Percentiles rank a stretch among this genome's conserved stretches.
Conservation (phyloP, 2,329 filamentous ascomycete species). For the Diplodia seriata region DNA sequence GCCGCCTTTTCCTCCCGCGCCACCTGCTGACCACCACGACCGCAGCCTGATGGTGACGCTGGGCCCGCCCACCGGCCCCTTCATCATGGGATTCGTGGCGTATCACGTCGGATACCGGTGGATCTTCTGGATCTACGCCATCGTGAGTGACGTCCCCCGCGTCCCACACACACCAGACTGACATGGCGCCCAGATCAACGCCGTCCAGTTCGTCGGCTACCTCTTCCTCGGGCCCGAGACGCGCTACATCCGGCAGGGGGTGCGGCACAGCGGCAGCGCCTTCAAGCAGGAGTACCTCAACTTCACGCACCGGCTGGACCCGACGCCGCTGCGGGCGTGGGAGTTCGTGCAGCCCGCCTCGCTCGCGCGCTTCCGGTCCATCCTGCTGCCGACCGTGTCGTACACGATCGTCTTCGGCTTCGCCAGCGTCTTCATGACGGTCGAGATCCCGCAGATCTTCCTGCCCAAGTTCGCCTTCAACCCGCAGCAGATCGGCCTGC, state of each 20-base stretch:
- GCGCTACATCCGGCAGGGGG: constrained; percentile 57
- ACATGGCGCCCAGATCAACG: constrained; percentile 55
- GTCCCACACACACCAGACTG: too few species aligned
- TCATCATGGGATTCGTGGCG: constrained; percentile 56
- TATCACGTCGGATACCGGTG: constrained; percentile 62
- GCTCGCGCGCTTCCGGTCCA: constrained; percentile 55
- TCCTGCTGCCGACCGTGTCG: constrained; percentile 59
- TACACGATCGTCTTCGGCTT: constrained; percentile 67
- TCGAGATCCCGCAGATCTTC: constrained; percentile 67
- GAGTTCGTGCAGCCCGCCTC: constrained; percentile 62
- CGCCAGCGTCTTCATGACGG: constrained; percentile 59
- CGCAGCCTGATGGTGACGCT: constrained; percentile 55
- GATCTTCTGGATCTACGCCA: constrained; percentile 66
- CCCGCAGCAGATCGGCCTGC: constrained; percentile 64
- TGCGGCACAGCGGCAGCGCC: constrained; percentile 44
- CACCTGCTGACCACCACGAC: not conserved
- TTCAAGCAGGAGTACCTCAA: constrained; percentile 54
- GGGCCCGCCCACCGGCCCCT: constrained; percentile 54
- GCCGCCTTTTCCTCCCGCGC: too few species aligned
- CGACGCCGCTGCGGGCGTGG: constrained; percentile 54
- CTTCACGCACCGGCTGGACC: constrained; percentile 57
- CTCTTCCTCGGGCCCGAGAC: constrained; percentile 64
- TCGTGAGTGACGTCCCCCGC: constrained; percentile 40
- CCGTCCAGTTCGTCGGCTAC: constrained; percentile 63
- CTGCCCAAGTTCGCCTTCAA: constrained; percentile 63